Evolutionary conservation across 208 protist species (phyloP).

Genomic region (Leishmania lainsoni): DNA sequence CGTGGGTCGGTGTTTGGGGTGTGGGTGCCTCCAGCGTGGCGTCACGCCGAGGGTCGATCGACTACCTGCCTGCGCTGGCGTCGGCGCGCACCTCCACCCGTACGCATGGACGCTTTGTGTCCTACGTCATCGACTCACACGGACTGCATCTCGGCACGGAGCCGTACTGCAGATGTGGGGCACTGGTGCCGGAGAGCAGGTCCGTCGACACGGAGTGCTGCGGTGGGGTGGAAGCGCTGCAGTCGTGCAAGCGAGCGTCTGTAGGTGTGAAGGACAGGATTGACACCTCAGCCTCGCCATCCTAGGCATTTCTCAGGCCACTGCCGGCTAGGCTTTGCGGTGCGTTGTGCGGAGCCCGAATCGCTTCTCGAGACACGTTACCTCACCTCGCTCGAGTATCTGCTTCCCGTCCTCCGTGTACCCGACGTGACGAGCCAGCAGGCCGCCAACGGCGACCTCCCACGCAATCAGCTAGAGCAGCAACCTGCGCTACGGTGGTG

Average conservation of each 20-base stretch:
- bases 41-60: background rate
- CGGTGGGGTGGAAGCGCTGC: background rate
- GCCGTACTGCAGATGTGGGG: background rate
- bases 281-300: background rate
- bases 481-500: slow-evolving; percentile 17
- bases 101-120: slow-evolving; percentile 1
- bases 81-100: background rate
- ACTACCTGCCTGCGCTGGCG: background rate
- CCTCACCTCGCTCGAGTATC: background rate
- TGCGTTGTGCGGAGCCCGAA: slow-evolving; percentile 13
- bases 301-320: background rate
- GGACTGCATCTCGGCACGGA: slow-evolving; percentile 14
- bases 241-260: background rate
- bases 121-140: slow-evolving; percentile 14
- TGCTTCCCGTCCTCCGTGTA: slow-evolving; percentile 7
- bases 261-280: background rate
- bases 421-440: background rate
- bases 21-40: slow-evolving; percentile 32
- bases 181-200: background rate
- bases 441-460: background rate
- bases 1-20: slow-evolving; percentile 48
- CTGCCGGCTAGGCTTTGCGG: slow-evolving; percentile 8
- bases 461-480: background rate
- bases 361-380: slow-evolving; percentile 1
- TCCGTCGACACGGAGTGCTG: background rate